Percentiles rank a stretch among this genome's conserved stretches.
Evolutionary conservation across 805 yeast species (phyloP).

Genomic region (Ogataea pignaliae): DNA sequence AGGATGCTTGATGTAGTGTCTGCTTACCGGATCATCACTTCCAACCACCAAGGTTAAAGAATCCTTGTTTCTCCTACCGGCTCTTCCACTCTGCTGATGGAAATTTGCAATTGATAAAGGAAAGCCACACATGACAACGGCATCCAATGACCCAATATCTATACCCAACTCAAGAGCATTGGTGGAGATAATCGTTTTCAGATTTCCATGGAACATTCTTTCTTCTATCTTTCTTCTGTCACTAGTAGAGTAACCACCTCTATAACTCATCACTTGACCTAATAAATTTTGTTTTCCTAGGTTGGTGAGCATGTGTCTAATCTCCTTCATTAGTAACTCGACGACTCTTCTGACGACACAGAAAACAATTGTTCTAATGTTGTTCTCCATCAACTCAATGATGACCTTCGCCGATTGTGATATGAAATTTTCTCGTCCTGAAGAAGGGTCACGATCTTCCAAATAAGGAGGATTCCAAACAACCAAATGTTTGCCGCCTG

Average conservation of each 20-base stretch:
- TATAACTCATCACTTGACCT: constrained; percentile 79
- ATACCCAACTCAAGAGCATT: constrained; percentile 95
- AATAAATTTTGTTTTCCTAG: constrained; percentile 40
- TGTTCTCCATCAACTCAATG: constrained; percentile 56
- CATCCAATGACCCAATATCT: constrained; percentile 89
- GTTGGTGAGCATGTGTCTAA: constrained; percentile 49
- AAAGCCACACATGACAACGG: constrained; percentile 89
- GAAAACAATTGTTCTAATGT: constrained; percentile 81
- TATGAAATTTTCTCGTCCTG: constrained; percentile 67
- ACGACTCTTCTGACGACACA: constrained; percentile 84
- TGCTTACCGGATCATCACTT: constrained; percentile 80
- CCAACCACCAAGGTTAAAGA: constrained; percentile 84
- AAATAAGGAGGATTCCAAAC: constrained; percentile 82
- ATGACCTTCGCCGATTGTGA: constrained; percentile 72
- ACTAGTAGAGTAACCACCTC: constrained; percentile 89
- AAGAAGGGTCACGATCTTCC: constrained; percentile 51
- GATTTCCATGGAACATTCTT: constrained; percentile 83
- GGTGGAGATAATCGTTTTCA: constrained; percentile 87
- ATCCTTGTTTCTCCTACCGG: constrained; percentile 84
- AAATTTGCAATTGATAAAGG: constrained; percentile 83
- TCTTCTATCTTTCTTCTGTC: constrained; percentile 86
- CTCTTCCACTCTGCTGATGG: constrained; percentile 96
- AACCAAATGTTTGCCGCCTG: constrained; percentile 68
- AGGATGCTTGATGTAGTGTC: constrained; percentile 71
- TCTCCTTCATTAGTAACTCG: constrained; percentile 82